Conservation (phyloP, 2,329 filamentous ascomycete species). For the Xylariaceae sp. region DNA sequence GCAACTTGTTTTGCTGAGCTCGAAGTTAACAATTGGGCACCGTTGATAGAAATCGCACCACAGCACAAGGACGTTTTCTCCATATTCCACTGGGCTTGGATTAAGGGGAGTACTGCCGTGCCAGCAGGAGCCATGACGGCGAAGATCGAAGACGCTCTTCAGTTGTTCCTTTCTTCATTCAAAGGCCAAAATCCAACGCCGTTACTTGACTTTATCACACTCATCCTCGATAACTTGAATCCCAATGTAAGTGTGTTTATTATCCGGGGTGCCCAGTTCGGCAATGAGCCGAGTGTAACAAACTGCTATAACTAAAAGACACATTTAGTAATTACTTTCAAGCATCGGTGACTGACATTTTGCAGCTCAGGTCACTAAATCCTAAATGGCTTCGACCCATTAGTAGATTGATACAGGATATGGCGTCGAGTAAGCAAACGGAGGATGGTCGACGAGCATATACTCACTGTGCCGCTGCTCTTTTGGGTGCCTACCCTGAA, state of each 20-base stretch:
- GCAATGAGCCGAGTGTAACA: not conserved
- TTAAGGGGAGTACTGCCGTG: constrained; percentile 51
- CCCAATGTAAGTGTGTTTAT: constrained; percentile 49
- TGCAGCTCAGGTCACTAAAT: constrained; percentile 54
- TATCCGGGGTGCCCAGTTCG: not conserved
- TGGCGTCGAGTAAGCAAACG: constrained; percentile 63
- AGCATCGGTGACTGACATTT: constrained; percentile 22
- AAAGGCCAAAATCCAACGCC: constrained; percentile 66
- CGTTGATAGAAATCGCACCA: constrained; percentile 64
- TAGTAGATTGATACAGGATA: constrained; percentile 56
- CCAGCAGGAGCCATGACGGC: constrained; percentile 37
- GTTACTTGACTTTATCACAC: constrained; percentile 62
- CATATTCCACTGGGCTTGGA: constrained; percentile 63
- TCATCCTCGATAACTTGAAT: constrained; percentile 57
- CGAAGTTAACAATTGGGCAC: constrained; percentile 56
- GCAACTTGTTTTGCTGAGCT: constrained; percentile 47
- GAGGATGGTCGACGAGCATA: constrained; percentile 63
- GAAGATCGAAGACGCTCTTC: constrained; percentile 57
- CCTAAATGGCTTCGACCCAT: constrained; percentile 61
- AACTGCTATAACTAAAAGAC: not conserved
- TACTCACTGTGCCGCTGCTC: constrained; percentile 62
- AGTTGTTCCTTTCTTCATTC: constrained; percentile 45
- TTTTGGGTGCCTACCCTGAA: constrained; percentile 62
- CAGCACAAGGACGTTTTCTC: constrained; percentile 61
- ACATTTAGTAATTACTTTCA: not conserved